These are phyloP conservation scores for Lobosporangium transversale DNA, from an alignment of 192 early-diverging fungal species.

Conservation along the genomic window DNA sequence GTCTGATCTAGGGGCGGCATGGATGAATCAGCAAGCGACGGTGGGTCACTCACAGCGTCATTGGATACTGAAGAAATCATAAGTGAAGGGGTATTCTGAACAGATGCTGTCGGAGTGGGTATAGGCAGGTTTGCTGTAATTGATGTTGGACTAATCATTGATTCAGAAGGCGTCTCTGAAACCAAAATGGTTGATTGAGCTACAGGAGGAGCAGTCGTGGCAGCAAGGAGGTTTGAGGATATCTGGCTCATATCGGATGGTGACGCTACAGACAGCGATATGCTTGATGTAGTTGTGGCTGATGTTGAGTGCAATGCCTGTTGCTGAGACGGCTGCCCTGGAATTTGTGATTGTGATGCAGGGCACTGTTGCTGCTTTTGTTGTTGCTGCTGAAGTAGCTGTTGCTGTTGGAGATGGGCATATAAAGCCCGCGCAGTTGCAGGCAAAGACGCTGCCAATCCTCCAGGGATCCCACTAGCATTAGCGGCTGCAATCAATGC, in stretches of 20 bases:
- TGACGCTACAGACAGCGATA: too few species aligned
- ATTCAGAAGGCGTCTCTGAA: background rate
- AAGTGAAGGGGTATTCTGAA: constrained; percentile 11
- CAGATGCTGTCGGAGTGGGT: constrained; percentile 19
- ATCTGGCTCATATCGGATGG: too few species aligned
- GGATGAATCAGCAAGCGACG: background rate
- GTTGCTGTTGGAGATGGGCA: constrained; percentile 39
- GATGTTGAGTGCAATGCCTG: constrained; percentile 1
- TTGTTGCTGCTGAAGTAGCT: constrained; percentile 28
- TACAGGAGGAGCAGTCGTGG: background rate
- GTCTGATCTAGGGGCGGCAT: too few species aligned
- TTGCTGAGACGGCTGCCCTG: background rate
- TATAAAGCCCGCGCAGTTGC: constrained; percentile 32
- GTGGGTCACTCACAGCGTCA: background rate
- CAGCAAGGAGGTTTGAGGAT: too few species aligned
- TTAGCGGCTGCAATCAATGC: constrained; percentile 44
- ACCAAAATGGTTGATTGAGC: background rate
- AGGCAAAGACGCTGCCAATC: constrained; percentile 31
- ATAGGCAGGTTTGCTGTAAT: constrained; percentile 17
- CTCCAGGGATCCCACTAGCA: constrained; percentile 41
- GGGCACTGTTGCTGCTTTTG: constrained; percentile 5
- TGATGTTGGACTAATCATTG: background rate
- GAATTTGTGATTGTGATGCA: constrained; percentile 6
- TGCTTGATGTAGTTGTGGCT: constrained; percentile 6
- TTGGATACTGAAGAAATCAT: background rate